Percentiles rank a stretch among this genome's conserved stretches.
phyloP scores from a whole-genome alignment of 768 basidiomycete genomes.

The Trametes coccinea region DNA sequence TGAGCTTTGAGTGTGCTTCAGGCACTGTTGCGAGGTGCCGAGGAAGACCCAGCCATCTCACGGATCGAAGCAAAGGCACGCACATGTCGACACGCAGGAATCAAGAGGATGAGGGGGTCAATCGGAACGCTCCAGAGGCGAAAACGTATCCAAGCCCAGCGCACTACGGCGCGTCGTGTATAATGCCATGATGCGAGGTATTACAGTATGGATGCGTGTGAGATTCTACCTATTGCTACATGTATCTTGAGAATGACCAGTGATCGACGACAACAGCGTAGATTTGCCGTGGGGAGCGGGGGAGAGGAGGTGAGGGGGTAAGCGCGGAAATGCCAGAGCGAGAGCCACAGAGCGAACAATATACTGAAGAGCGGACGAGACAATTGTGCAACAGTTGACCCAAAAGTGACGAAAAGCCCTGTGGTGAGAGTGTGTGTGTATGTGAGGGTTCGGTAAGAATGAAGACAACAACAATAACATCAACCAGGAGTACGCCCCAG shows the following conservation, averaged over 20 bases:
- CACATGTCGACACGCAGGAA: no score
- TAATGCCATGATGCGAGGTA: slow-evolving; percentile 29
- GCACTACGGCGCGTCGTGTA: slow-evolving; percentile 30
- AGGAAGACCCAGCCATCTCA: no score
- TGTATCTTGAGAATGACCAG: slow-evolving; percentile 8
- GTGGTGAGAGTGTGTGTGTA: not conserved
- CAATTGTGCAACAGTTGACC: slow-evolving; percentile 21
- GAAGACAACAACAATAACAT: not conserved
- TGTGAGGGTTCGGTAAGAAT: not conserved
- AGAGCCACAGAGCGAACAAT: slow-evolving; percentile 22
- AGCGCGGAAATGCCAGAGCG: slow-evolving; percentile 14
- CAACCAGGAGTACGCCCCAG: slow-evolving; percentile 4
- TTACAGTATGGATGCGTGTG: slow-evolving; percentile 21
- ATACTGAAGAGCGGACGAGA: slow-evolving; percentile 13
- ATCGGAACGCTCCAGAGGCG: not conserved
- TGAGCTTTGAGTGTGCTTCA: no score
- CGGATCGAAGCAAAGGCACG: no score
- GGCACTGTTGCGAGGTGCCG: no score
- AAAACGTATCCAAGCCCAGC: slow-evolving; percentile 20
- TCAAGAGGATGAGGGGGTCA: no score
- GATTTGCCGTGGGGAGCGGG: slow-evolving; percentile 5
- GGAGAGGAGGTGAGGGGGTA: not conserved
- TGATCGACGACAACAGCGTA: slow-evolving; percentile 15
- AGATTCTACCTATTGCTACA: slow-evolving; percentile 27
- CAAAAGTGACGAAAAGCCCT: slow-evolving; percentile 9